Percentiles rank a stretch among this genome's conserved stretches.
Evolutionary conservation across 2,329 filamentous ascomycete genomes (phyloP).

Genomic region (Pseudogymnoascus sp.): DNA sequence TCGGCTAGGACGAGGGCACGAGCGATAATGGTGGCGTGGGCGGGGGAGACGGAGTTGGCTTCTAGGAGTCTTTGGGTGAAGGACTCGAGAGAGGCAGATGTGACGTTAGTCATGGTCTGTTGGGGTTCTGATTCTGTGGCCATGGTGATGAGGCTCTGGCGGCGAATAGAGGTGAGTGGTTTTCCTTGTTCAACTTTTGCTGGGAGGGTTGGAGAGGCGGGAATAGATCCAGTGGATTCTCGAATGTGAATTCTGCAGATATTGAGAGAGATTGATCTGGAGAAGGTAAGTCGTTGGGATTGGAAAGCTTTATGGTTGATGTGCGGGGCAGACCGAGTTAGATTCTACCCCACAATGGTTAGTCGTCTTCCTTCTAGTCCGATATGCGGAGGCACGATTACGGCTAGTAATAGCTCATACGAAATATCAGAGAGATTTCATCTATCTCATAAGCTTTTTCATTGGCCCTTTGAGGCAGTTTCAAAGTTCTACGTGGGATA

Average conservation of each 20-base stretch:
- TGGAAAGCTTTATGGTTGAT: background rate
- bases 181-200: background rate
- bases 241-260: background rate
- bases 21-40: conserved; percentile 57
- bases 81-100: background rate
- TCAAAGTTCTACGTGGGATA: background rate
- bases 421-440: background rate
- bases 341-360: conserved; percentile 1
- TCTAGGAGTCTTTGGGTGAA: conserved; percentile 49
- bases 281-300: background rate
- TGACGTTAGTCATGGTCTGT: background rate
- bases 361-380: background rate
- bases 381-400: background rate
- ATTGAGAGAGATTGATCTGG: background rate
- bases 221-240: background rate
- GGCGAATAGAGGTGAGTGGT: background rate
- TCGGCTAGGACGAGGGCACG: conserved; percentile 65
- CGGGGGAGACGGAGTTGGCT: conserved; percentile 51
- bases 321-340: background rate
- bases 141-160: background rate
- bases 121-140: background rate
- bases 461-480: background rate
- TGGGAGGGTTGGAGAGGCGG: background rate
- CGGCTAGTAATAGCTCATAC: background rate
- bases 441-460: background rate